phyloP scores from a whole-genome alignment of 352 stramenopile genomes.

The Pythium dissimile region DNA sequence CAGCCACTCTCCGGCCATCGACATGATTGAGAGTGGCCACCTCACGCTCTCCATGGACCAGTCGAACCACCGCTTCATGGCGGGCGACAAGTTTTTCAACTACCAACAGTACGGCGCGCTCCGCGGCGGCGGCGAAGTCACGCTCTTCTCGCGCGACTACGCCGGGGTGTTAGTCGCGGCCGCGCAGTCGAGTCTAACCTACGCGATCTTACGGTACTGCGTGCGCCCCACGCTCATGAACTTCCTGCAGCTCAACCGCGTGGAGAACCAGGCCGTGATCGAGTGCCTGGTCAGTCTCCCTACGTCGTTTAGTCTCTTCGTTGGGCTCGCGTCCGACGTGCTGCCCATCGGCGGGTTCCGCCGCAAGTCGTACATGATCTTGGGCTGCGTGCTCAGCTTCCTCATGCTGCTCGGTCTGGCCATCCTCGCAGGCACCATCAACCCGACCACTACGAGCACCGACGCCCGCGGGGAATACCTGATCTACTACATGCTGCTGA shows the following conservation, averaged over 20 bases:
- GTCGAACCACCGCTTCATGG: slow-evolving; percentile 37
- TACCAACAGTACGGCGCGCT: slow-evolving; percentile 71
- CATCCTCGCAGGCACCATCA: slow-evolving; percentile 49
- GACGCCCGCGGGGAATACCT: slow-evolving; percentile 36
- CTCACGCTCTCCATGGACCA: slow-evolving; percentile 17
- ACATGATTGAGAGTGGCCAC: slow-evolving; percentile 16
- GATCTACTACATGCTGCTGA: slow-evolving; percentile 47
- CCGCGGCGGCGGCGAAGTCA: slow-evolving; percentile 52
- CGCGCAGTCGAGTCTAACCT: slow-evolving; percentile 48
- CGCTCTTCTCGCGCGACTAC: slow-evolving; percentile 58
- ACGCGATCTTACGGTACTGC: slow-evolving; percentile 61
- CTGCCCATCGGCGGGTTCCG: slow-evolving; percentile 83
- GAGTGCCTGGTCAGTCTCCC: slow-evolving; percentile 81
- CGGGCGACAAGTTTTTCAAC: slow-evolving; percentile 51
- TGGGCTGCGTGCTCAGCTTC: slow-evolving; percentile 60
- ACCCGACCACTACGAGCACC: slow-evolving; percentile 30
- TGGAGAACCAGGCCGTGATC: slow-evolving; percentile 48
- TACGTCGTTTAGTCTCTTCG: slow-evolving; percentile 85
- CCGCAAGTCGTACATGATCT: slow-evolving; percentile 90
- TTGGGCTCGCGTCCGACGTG: slow-evolving; percentile 86
- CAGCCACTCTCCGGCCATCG: slow-evolving; percentile 1
- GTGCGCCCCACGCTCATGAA: slow-evolving; percentile 69
- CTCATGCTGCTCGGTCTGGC: slow-evolving; percentile 37
- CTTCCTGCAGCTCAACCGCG: slow-evolving; percentile 48
- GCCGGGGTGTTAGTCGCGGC: slow-evolving; percentile 55